Evolutionary conservation across 2,329 filamentous ascomycete genomes (phyloP), one percentile per base, ranked within the genome.

Genomic region (Xylaria sp.): DNA sequence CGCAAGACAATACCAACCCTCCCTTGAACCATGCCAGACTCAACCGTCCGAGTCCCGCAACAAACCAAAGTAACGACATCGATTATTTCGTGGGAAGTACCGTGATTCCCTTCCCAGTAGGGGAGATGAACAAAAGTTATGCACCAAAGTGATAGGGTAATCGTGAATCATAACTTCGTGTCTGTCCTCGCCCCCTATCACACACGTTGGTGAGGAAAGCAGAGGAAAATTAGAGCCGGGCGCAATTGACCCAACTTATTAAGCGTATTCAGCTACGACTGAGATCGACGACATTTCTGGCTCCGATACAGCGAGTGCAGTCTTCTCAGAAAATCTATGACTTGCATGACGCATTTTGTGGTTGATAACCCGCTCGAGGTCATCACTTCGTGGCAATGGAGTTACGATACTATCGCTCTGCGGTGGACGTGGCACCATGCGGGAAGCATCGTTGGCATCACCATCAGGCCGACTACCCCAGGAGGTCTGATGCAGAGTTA

Each of bases 391-490:
- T 23, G 76, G 72, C 51, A 39, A 39, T 41, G 80, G 80, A 7
- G 78, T 81, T 28, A 76, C 73, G 71, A 82, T 76, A 69, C 77
- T 81, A 61, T 81, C 76, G 72, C 78, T 80, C 59, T 76, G 77
- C 55, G 70, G 78, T 18, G 85, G 84, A 46, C 82, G 81, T 39
- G 80, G 83, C 48, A 82, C 88, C 84, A 93, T 89, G 77, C 92
- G 90, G 74, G 89, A 86, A 72, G 87, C 87, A 81, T 97, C 92
- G 81, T 97, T 92, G 74, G 91, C 88, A 81, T 98, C 94, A 78
- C 94, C 94, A 76, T 96, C 94, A 76, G 94, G 93, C 81, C 94
- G 91, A 82, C 94, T 97, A 78, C 94, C 94, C 94, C 94, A 98
- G 62, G 94, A 95, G 54, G 94, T 98, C 94, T 98, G 78, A 58